phyloP scores from a whole-genome alignment of 805 yeast species.

The Ogataea naganishii region DNA sequence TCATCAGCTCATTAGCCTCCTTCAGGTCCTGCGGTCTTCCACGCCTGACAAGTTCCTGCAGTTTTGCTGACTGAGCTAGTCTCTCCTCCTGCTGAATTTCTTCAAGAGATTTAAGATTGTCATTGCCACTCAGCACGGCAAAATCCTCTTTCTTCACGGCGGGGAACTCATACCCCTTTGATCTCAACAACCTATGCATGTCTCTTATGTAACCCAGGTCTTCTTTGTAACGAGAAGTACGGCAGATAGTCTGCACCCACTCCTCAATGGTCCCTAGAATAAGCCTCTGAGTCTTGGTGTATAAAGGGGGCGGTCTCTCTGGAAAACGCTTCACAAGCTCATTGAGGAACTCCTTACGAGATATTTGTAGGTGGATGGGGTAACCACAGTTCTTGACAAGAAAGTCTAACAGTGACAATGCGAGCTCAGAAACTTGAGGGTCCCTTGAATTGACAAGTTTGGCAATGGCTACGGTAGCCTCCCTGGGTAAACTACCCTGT shows the following conservation, averaged over 20 bases:
- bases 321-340: constrained; percentile 91
- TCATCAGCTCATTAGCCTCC: constrained; percentile 96
- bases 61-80: constrained; percentile 86
- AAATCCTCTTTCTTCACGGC: constrained; percentile 85
- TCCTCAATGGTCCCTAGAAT: constrained; percentile 89
- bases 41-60: constrained; percentile 90
- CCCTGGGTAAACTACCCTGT: constrained; percentile 85
- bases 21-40: constrained; percentile 93
- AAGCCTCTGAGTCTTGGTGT: constrained; percentile 73
- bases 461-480: constrained; percentile 83
- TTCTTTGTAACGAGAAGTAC: constrained; percentile 80
- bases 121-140: constrained; percentile 87
- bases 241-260: constrained; percentile 94
- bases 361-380: constrained; percentile 90
- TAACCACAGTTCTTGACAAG: constrained; percentile 97
- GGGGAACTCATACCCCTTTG: constrained; percentile 92
- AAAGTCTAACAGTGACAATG: constrained; percentile 64
- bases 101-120: constrained; percentile 75
- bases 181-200: constrained; percentile 84
- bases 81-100: constrained; percentile 91
- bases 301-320: constrained; percentile 84
- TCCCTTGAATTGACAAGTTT: constrained; percentile 75
- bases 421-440: constrained; percentile 78
- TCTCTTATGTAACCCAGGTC: constrained; percentile 90
- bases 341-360: constrained; percentile 89